Evolutionary conservation across 371 early-diverging fungal genomes (phyloP).

Genomic region (Globomyces sp.): DNA sequence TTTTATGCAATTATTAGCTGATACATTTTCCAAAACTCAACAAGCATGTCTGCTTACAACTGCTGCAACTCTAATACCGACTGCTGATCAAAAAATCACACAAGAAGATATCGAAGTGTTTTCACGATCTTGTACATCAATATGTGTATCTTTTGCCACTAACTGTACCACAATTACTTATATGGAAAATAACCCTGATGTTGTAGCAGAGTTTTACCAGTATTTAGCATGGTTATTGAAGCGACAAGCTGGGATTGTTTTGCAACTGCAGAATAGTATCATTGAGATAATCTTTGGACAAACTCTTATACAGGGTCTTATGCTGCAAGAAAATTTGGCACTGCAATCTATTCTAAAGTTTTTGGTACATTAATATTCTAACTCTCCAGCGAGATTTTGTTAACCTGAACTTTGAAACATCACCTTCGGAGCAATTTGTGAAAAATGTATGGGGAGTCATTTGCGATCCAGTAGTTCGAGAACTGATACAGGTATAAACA

Average conservation of each 20-base stretch:
- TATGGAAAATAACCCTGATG: slow-evolving; percentile 17
- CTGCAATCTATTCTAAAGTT: slow-evolving; percentile 13
- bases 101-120: not conserved
- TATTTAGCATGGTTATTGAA: slow-evolving; percentile 5
- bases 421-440: slow-evolving; percentile 1
- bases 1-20: not conserved
- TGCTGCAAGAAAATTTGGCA: not conserved
- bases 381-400: not conserved
- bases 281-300: slow-evolving; percentile 8
- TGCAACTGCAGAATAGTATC: not conserved
- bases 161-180: slow-evolving; percentile 4
- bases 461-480: not conserved
- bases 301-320: not conserved
- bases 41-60: slow-evolving; percentile 7
- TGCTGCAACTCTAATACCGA: not conserved
- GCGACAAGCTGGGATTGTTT: not conserved
- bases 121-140: not conserved
- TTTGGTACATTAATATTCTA: not conserved
- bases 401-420: not conserved
- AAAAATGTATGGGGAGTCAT: not conserved
- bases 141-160: slow-evolving; percentile 3
- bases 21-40: not conserved
- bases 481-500: not conserved
- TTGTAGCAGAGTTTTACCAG: slow-evolving; percentile 10
- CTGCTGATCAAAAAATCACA: not conserved